Percentiles rank a stretch among this genome's conserved stretches.
Conservation (phyloP, 164 flowering plant species). For the Berberis thunbergii region DNA sequence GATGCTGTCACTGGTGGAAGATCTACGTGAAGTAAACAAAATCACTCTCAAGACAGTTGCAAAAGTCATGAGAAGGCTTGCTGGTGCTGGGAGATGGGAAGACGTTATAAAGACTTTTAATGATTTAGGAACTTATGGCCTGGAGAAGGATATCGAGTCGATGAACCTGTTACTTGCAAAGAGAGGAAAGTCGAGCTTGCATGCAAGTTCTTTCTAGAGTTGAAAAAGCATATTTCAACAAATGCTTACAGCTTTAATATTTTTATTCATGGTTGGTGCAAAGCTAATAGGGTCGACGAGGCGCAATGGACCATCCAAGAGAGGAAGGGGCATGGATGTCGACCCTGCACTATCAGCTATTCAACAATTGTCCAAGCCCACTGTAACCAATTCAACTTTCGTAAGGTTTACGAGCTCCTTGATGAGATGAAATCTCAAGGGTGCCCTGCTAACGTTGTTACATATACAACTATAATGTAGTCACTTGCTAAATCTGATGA, state of each 20-base stretch:
- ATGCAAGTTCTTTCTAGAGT: conserved; percentile 44
- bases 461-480: conserved; percentile 59
- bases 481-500: conserved; percentile 23
- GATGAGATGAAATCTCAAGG: conserved; percentile 65
- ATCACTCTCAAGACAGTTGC: conserved; percentile 46
- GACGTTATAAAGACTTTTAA: conserved; percentile 34
- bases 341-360: conserved; percentile 72
- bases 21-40: conserved; percentile 28
- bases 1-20: conserved; percentile 44
- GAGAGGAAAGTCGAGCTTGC: conserved; percentile 63
- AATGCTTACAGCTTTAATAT: conserved; percentile 29
- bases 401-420: conserved; percentile 48
- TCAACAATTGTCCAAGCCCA: conserved; percentile 59
- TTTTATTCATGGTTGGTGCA: conserved; percentile 26
- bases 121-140: conserved; percentile 33
- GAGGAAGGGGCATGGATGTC: conserved; percentile 66
- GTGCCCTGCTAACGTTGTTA: conserved; percentile 59
- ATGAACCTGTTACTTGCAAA: conserved; percentile 85
- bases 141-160: conserved; percentile 61
- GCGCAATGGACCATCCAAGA: conserved; percentile 82
- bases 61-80: conserved; percentile 71
- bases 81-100: conserved; percentile 66
- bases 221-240: conserved; percentile 54
- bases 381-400: conserved; percentile 39
- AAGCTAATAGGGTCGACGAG: conserved; percentile 43